These are phyloP conservation scores for Aspergillus sclerotioniger DNA, from an alignment of 495 filamentous ascomycete species.

Conservation along the genomic window DNA sequence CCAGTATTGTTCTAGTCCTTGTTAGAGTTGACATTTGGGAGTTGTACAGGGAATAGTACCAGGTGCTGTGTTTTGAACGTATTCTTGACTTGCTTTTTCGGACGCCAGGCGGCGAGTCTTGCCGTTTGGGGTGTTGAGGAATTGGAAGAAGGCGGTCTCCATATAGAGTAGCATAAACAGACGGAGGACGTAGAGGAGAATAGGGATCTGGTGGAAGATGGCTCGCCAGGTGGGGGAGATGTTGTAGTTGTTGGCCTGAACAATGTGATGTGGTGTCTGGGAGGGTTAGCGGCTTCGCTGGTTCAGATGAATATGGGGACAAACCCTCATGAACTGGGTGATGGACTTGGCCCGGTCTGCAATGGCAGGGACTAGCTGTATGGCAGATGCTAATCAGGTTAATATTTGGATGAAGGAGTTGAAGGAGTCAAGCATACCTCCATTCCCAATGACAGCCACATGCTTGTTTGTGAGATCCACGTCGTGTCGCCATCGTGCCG, in stretches of 20 bases:
- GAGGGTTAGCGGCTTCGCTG: background rate
- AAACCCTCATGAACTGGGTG: conserved; percentile 19
- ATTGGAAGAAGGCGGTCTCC: conserved; percentile 14
- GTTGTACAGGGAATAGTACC: too few species aligned
- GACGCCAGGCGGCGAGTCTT: conserved; percentile 7
- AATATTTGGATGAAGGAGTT: background rate
- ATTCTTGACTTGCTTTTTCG: conserved; percentile 8
- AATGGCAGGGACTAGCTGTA: conserved; percentile 16
- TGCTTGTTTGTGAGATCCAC: conserved; percentile 54
- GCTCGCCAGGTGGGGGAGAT: conserved; percentile 6
- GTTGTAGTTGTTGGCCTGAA: conserved; percentile 4
- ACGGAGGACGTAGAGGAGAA: conserved; percentile 14
- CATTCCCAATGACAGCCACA: conserved; percentile 55
- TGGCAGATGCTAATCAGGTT: conserved; percentile 9
- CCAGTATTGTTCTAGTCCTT: conserved; percentile 15
- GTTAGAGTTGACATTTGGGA: too few species aligned
- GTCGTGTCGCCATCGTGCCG: conserved; percentile 53
- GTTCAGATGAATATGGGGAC: background rate
- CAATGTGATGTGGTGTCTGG: conserved; percentile 17
- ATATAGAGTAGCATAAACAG: conserved; percentile 16
- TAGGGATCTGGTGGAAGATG: conserved; percentile 11
- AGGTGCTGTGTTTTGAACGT: conserved; percentile 11
- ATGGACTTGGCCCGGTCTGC: conserved; percentile 7
- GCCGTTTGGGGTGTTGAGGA: conserved; percentile 12
- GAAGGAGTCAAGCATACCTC: conserved; percentile 13